Conservation (phyloP, 2,329 filamentous ascomycete genomes). For the Thielaviopsis cerberus region DNA sequence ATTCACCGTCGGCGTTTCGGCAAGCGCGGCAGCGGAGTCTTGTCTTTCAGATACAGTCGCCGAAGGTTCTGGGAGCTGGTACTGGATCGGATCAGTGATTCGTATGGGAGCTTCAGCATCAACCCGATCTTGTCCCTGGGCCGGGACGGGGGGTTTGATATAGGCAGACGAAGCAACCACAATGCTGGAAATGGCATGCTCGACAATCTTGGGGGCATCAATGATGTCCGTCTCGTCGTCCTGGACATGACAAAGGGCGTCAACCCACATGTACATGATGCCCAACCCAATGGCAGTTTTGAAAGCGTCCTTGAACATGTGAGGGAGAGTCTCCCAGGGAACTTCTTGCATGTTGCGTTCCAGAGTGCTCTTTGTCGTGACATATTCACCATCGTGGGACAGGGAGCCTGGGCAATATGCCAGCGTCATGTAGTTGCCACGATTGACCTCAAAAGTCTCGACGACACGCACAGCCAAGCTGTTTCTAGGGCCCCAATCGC, state of each 20-base stretch:
- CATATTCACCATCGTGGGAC: neutral
- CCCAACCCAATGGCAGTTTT: conserved; percentile 1
- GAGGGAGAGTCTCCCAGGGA: conserved; percentile 1
- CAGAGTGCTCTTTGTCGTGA: neutral
- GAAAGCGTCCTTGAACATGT: conserved; percentile 1
- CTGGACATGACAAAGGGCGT: neutral
- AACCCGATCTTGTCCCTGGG: neutral
- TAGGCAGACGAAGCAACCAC: neutral
- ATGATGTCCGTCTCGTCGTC: neutral
- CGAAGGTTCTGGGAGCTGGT: no score
- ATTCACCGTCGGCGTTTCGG: no score
- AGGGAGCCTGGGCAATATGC: conserved; percentile 1
- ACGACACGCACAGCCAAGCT: conserved; percentile 3
- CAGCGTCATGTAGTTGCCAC: conserved; percentile 3
- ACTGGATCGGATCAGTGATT: no score
- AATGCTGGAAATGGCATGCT: neutral
- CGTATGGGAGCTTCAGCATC: no score
- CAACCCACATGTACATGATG: conserved; percentile 6
- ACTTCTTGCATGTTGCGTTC: conserved; percentile 5
- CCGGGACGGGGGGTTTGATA: neutral
- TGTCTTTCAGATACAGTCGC: no score
- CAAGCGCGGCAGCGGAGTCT: no score
- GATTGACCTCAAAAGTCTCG: neutral
- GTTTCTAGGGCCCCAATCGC: conserved; percentile 1
- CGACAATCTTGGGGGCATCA: neutral